Percentiles rank a stretch among this genome's conserved stretches.
phyloP scores from a whole-genome alignment of 2,329 filamentous ascomycete genomes.

The Polytolypa hystricis region DNA sequence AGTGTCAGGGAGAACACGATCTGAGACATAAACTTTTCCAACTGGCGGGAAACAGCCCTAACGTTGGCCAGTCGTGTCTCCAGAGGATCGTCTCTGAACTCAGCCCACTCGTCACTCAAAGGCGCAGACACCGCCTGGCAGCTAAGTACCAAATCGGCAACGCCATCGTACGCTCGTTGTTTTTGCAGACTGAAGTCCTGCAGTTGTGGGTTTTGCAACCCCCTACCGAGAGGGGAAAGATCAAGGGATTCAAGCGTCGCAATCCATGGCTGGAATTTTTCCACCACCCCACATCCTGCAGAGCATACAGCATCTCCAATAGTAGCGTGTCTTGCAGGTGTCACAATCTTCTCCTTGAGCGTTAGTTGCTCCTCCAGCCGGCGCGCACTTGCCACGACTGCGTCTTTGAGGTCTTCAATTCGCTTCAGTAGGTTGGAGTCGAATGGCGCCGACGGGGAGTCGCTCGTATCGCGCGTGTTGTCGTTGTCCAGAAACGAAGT shows the following conservation, averaged over 20 bases:
- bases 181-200: slow-evolving; percentile 83
- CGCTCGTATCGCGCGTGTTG: slow-evolving; percentile 52
- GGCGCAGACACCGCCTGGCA: slow-evolving; percentile 90
- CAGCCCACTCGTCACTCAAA: slow-evolving; percentile 88
- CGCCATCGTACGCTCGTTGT: slow-evolving; percentile 84
- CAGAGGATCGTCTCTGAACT: slow-evolving; percentile 77
- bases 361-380: slow-evolving; percentile 76
- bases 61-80: slow-evolving; percentile 79
- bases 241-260: slow-evolving; percentile 86
- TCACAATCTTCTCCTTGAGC: slow-evolving; percentile 70
- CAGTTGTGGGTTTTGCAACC: slow-evolving; percentile 72
- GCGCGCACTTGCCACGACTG: slow-evolving; percentile 75
- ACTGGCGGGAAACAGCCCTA: slow-evolving; percentile 60
- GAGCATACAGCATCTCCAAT: slow-evolving; percentile 74
- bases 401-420: slow-evolving; percentile 73
- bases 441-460: slow-evolving; percentile 62
- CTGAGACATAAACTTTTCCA: slow-evolving; percentile 79
- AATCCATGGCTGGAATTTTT: slow-evolving; percentile 83
- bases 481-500: slow-evolving; percentile 74
- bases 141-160: slow-evolving; percentile 75
- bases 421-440: slow-evolving; percentile 70
- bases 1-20: slow-evolving; percentile 80
- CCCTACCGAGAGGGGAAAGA: slow-evolving; percentile 64
- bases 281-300: slow-evolving; percentile 67
- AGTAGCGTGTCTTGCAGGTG: slow-evolving; percentile 62